Conservation (phyloP, 768 basidiomycete genomes). For the Imleria badia region DNA sequence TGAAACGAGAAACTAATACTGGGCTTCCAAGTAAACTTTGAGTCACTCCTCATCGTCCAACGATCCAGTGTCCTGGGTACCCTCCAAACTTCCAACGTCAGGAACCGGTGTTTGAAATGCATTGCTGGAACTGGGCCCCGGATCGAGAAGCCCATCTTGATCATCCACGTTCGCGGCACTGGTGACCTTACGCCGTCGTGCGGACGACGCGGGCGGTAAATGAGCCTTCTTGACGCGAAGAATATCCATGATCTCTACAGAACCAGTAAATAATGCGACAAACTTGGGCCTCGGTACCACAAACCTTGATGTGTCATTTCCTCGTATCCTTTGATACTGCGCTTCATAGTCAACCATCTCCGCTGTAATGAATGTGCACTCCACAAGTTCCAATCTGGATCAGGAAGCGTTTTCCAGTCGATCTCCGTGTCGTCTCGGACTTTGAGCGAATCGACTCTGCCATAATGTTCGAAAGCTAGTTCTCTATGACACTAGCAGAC, state of each 20-base stretch:
- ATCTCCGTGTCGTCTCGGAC: constrained; percentile 82
- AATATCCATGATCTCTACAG: constrained; percentile 78
- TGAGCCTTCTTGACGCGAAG: constrained; percentile 72
- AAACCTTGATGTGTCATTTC: constrained; percentile 78
- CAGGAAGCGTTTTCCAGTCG: constrained; percentile 76
- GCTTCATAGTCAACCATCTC: constrained; percentile 80
- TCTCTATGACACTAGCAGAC: neutral
- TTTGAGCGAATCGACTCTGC: constrained; percentile 69
- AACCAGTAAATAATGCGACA: constrained; percentile 9
- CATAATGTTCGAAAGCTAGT: neutral
- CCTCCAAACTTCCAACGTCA: constrained; percentile 14
- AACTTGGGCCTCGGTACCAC: constrained; percentile 12
- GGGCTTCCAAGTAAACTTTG: neutral
- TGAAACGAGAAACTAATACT: constrained; percentile 1
- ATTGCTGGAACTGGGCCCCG: constrained; percentile 15
- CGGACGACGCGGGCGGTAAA: constrained; percentile 40
- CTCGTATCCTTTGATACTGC: constrained; percentile 71
- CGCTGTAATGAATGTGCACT: constrained; percentile 78
- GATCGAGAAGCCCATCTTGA: constrained; percentile 30
- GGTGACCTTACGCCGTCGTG: constrained; percentile 49
- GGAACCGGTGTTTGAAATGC: constrained; percentile 27
- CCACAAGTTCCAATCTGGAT: constrained; percentile 81
- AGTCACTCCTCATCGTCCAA: constrained; percentile 20
- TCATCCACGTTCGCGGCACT: constrained; percentile 53
- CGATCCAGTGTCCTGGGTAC: constrained; percentile 17